A percentile compares a stretch with the other conserved stretches of the same genome.
Conservation (phyloP, 805 yeast species). For the Vanderwaltozyma verrucispora region DNA sequence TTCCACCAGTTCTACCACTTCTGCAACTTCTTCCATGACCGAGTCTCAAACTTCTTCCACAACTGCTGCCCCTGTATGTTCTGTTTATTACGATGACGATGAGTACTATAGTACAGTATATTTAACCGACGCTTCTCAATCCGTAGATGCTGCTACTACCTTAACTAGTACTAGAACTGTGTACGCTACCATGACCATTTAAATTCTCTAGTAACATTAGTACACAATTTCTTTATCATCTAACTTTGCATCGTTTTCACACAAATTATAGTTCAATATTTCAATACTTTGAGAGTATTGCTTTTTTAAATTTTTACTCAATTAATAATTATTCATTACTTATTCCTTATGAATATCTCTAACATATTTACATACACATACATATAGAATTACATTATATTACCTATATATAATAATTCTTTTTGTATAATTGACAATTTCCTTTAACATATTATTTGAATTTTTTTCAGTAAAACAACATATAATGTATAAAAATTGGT, state of each 20-base stretch:
- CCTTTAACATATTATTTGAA: too few species aligned
- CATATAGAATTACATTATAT: too few species aligned
- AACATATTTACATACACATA: not conserved
- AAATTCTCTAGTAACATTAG: not conserved
- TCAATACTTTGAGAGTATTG: not conserved
- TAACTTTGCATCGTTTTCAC: not conserved
- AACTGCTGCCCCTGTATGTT: slow-evolving; percentile 11
- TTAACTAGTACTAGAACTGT: slow-evolving; percentile 23
- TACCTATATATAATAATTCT: too few species aligned
- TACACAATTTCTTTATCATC: too few species aligned
- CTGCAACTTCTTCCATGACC: slow-evolving; percentile 4
- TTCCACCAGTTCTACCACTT: slow-evolving; percentile 3
- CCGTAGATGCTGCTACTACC: slow-evolving; percentile 29
- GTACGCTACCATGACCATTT: slow-evolving; percentile 15
- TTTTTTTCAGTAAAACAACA: too few species aligned
- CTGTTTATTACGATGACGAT: slow-evolving; percentile 14
- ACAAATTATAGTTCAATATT: too few species aligned
- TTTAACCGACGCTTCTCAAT: slow-evolving; percentile 19
- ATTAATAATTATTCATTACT: too few species aligned
- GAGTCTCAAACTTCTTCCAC: too few species aligned
- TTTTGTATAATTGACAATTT: not conserved
- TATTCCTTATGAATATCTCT: not conserved
- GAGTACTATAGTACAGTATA: slow-evolving; percentile 26
- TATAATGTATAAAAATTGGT: too few species aligned
- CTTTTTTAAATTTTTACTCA: too few species aligned